Percentiles rank a stretch among this genome's conserved stretches.
These are phyloP conservation scores for Cladosporium phlei DNA, from an alignment of 2,329 filamentous ascomycete species.

Conservation along the genomic window DNA sequence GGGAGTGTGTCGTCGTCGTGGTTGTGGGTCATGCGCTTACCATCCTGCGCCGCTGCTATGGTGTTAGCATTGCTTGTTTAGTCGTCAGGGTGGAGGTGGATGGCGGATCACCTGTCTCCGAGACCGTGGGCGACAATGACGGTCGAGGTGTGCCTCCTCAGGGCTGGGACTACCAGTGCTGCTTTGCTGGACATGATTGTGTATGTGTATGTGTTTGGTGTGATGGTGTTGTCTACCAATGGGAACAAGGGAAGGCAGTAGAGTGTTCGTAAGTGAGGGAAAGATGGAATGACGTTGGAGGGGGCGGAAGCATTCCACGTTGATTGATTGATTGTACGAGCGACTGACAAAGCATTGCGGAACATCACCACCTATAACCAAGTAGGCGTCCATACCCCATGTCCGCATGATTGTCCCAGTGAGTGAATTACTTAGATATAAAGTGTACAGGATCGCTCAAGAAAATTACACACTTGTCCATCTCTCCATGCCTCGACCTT, in stretches of 20 bases:
- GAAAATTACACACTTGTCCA: too few species aligned
- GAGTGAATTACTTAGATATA: too few species aligned
- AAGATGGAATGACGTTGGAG: not conserved
- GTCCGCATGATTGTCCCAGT: too few species aligned
- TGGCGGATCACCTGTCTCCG: conserved; percentile 61
- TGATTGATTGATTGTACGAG: too few species aligned
- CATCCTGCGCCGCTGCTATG: conserved; percentile 59
- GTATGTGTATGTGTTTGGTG: too few species aligned
- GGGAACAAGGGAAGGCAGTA: too few species aligned
- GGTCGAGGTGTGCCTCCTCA: conserved; percentile 82
- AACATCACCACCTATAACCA: too few species aligned
- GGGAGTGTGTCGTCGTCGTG: too few species aligned
- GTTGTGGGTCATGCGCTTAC: conserved; percentile 38
- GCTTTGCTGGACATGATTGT: conserved; percentile 46
- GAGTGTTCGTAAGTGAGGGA: not conserved
- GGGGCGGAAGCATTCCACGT: not conserved
- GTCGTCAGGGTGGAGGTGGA: not conserved
- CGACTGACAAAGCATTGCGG: too few species aligned
- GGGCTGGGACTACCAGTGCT: conserved; percentile 68
- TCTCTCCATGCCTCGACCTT: not conserved
- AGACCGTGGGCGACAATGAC: conserved; percentile 93
- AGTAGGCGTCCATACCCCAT: too few species aligned
- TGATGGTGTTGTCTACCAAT: conserved; percentile 2
- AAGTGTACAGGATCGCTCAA: too few species aligned
- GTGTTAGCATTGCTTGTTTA: conserved; percentile 1